Evolutionary conservation across 441 rosid genomes (phyloP), one percentile per base, ranked within the genome.

Genomic region (Populus hybrid): DNA sequence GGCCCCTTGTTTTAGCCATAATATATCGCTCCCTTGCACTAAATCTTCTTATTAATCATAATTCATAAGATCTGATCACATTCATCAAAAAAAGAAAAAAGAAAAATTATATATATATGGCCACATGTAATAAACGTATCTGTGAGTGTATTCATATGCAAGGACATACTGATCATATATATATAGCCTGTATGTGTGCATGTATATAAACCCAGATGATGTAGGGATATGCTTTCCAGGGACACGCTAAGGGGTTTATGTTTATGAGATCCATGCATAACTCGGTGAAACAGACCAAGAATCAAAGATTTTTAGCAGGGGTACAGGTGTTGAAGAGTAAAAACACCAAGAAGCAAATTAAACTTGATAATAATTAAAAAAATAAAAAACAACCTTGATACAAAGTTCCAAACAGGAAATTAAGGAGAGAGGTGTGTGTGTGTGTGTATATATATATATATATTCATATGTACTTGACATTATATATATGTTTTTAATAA

Each of bases 211-310:
- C 42, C 45, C 63, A 26, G n/a, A 42, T 42, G 18, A 59, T 61
- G 64, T 10, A 8, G 12, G 9, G 3, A 61, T 61, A 21, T 61
- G 26, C 24, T 61, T 10, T 10, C 23, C 65, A 61, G 28, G 65
- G 6, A 50, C 71, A 64, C 20, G 64, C 63, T 65, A 75, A 6
- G 16, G 77, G 77, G 77, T 75, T 50, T 33, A 75, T 45, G 9
- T 2, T 2, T 75, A 8, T 31, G 72, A 29, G 14, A 68, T 53
- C 14, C 66, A 14, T 40, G 50, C 14, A 40, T 4, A n/a, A 61
- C 21, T 33, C n/a, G 4, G 26, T 61, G 28, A 68, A n/a, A 18
- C 11, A 26, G 29, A 28, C 18, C 0, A 0, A 38, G 50, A 71
- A 69, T 36, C 23, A 10, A 38, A 42, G 10, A n/a, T 65, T 12